Evolutionary conservation across 2,329 filamentous ascomycete genomes (phyloP).

Genomic region (Ascocoryne sarcoides): DNA sequence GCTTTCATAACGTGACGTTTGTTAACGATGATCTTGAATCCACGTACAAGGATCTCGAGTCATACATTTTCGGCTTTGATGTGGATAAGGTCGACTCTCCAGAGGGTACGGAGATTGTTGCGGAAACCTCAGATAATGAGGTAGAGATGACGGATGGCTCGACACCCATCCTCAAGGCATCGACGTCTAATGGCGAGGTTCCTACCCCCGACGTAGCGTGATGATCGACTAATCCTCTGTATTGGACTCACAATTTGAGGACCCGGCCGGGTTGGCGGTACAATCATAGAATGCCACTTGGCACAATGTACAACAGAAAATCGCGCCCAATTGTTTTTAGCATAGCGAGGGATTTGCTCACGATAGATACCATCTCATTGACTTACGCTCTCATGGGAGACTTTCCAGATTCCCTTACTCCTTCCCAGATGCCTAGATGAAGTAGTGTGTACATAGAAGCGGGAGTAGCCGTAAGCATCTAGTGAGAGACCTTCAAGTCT

Average conservation of each 20-base stretch:
- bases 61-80: slow-evolving; percentile 36
- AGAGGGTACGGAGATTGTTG: background rate
- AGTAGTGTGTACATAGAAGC: slow-evolving; percentile 37
- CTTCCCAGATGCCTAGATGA: slow-evolving; percentile 25
- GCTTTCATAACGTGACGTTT: slow-evolving; percentile 42
- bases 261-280: too few species aligned
- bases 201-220: too few species aligned
- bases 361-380: too few species aligned
- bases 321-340: too few species aligned
- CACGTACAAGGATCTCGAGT: slow-evolving; percentile 40
- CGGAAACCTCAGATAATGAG: slow-evolving; percentile 7
- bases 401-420: slow-evolving; percentile 11
- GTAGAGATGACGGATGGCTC: slow-evolving; percentile 9
- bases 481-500: slow-evolving; percentile 34
- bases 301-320: too few species aligned
- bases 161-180: slow-evolving; percentile 1
- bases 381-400: slow-evolving; percentile 2
- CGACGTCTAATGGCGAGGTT: too few species aligned
- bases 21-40: slow-evolving; percentile 42
- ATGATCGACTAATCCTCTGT: background rate
- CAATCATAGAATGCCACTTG: too few species aligned
- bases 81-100: slow-evolving; percentile 5
- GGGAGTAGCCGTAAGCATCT: slow-evolving; percentile 34
- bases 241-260: too few species aligned
- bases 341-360: too few species aligned